A percentile compares a stretch with the other conserved stretches of the same genome.
Evolutionary conservation across 345 rosid species (phyloP).

Genomic region (Lumnitzera littorea): DNA sequence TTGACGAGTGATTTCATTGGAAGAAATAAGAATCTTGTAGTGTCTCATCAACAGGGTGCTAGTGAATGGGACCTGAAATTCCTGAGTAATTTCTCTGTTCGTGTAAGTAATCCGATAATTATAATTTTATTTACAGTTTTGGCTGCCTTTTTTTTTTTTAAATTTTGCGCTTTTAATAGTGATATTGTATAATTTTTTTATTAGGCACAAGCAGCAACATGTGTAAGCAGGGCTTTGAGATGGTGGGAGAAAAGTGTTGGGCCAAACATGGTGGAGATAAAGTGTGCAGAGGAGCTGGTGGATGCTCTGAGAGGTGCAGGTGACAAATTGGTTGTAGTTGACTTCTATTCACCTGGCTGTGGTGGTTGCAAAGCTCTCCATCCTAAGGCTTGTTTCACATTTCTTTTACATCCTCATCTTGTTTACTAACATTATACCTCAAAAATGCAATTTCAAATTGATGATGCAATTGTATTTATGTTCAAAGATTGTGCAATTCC

Average conservation of each 20-base stretch:
- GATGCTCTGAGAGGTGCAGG: conserved; percentile 46
- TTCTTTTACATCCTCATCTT: not conserved
- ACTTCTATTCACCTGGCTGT: conserved; percentile 76
- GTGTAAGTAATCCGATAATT: conserved; percentile 22
- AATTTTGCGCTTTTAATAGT: not conserved
- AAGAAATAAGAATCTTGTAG: conserved; percentile 18
- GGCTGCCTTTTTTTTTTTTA: too few relatives aligned
- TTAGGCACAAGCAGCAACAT: conserved; percentile 35
- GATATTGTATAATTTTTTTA: conserved; percentile 1
- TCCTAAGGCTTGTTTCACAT: conserved; percentile 43
- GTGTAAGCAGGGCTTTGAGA: conserved; percentile 42
- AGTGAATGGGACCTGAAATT: conserved; percentile 22
- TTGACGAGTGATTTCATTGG: conserved; percentile 30
- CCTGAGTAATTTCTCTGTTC: conserved; percentile 19
- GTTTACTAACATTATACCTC: not conserved
- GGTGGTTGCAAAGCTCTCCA: conserved; percentile 86
- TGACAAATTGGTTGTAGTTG: conserved; percentile 52
- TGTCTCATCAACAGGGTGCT: conserved; percentile 22
- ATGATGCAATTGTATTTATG: too few relatives aligned
- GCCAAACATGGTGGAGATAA: conserved; percentile 61
- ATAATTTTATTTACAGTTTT: not conserved
- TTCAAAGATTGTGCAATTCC: too few relatives aligned
- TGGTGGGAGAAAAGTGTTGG: conserved; percentile 73
- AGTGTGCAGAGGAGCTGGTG: conserved; percentile 56
- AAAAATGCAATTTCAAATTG: too few relatives aligned